phyloP scores from a whole-genome alignment of 108 stramenopile genomes.

The Parmales sp. region DNA sequence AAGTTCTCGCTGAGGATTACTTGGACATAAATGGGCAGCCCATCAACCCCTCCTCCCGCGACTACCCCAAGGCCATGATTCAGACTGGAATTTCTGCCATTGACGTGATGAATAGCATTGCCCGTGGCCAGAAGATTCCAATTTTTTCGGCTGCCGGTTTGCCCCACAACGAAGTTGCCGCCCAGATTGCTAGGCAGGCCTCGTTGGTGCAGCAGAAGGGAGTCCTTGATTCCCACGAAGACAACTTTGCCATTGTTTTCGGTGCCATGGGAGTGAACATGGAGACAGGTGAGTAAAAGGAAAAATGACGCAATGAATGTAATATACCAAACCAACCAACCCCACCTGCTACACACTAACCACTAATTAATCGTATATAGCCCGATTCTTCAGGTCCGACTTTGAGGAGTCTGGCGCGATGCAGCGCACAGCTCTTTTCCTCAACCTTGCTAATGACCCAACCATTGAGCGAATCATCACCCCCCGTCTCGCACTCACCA shows the following conservation, averaged over 20 bases:
- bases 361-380: no score
- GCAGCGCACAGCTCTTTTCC: conserved; percentile 95
- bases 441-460: conserved; percentile 98
- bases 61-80: conserved; percentile 99
- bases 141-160: conserved; percentile 99
- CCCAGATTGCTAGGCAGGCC: conserved; percentile 98
- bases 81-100: conserved; percentile 99
- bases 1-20: conserved; percentile 97
- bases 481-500: conserved; percentile 94
- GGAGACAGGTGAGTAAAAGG: no score
- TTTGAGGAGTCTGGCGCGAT: conserved; percentile 98
- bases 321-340: no score
- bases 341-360: no score
- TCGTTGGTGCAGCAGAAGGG: conserved; percentile 94
- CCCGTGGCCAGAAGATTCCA: conserved; percentile 99
- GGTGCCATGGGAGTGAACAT: conserved; percentile 99
- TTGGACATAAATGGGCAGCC: conserved; percentile 98
- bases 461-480: conserved; percentile 99
- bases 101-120: conserved; percentile 99
- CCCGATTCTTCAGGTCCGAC: conserved; percentile 96
- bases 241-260: conserved; percentile 99
- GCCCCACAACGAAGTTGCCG: conserved; percentile 99
- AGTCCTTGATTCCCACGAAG: conserved; percentile 89
- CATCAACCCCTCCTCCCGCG: conserved; percentile 97
- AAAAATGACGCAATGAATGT: no score